A percentile compares a stretch with the other conserved stretches of the same genome.
phyloP scores from a whole-genome alignment of 495 filamentous ascomycete species.

The Penicillium verhagenii region DNA sequence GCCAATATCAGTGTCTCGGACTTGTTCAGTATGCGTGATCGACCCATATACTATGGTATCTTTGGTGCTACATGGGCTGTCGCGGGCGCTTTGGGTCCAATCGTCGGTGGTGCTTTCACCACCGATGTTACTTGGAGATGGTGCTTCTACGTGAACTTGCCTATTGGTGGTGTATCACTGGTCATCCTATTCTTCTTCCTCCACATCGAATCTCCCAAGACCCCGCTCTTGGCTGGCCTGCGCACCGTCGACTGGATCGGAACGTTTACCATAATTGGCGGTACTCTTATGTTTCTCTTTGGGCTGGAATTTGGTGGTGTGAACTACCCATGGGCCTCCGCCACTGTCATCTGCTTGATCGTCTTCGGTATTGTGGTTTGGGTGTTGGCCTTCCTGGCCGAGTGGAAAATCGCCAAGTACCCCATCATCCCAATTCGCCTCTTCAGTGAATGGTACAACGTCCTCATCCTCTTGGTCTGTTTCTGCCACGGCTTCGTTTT shows the following conservation, averaged over 20 bases:
- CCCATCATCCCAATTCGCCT: constrained; percentile 75
- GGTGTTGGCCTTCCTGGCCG: constrained; percentile 62
- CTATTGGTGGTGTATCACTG: constrained; percentile 69
- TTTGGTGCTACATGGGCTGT: constrained; percentile 74
- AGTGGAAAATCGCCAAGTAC: constrained; percentile 70
- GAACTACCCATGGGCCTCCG: constrained; percentile 70
- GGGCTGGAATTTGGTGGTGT: constrained; percentile 78
- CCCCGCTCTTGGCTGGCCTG: constrained; percentile 66
- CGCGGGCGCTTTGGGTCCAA: constrained; percentile 68
- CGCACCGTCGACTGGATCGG: constrained; percentile 77
- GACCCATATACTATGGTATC: constrained; percentile 61
- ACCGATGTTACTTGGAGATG: constrained; percentile 60
- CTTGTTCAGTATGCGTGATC: constrained; percentile 69
- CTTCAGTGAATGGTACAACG: constrained; percentile 59
- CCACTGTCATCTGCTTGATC: constrained; percentile 74
- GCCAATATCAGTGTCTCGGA: constrained; percentile 83
- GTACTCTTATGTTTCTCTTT: constrained; percentile 78
- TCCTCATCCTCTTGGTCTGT: constrained; percentile 55
- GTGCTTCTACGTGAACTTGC: constrained; percentile 70
- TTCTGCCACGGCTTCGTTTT: constrained; percentile 73
- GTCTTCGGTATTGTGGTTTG: constrained; percentile 69
- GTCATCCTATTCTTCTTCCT: constrained; percentile 67
- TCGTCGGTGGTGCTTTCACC: constrained; percentile 76
- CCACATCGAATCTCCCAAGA: constrained; percentile 73
- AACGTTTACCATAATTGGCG: constrained; percentile 66